Evolutionary conservation across 2,329 filamentous ascomycete species (phyloP).

Genomic region (Cercospora sp.): DNA sequence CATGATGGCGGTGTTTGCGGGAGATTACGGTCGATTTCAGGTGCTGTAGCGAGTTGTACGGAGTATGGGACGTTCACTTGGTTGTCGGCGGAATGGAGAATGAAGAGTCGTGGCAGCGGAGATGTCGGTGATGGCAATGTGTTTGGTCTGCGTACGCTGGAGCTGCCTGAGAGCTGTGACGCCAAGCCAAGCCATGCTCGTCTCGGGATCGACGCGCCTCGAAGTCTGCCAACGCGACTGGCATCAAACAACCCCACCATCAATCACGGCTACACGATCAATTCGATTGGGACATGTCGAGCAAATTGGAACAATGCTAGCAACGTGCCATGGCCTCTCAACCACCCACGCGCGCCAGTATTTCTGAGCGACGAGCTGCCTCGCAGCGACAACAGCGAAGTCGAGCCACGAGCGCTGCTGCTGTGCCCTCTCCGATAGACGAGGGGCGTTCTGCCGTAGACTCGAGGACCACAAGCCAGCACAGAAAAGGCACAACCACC

Average conservation of each 20-base stretch:
- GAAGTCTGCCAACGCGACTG: slow-evolving; percentile 10
- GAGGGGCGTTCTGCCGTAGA: slow-evolving; percentile 20
- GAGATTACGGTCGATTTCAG: background rate
- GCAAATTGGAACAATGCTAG: slow-evolving; percentile 16
- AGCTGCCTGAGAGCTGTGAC: slow-evolving; percentile 11
- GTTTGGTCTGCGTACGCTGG: slow-evolving; percentile 5
- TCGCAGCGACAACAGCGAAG: slow-evolving; percentile 32
- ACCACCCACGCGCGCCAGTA: slow-evolving; percentile 30
- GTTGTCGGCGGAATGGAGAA: background rate
- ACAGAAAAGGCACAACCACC: slow-evolving; percentile 23
- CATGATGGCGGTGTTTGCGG: slow-evolving; percentile 63
- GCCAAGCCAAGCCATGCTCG: slow-evolving; percentile 7
- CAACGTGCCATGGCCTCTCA: slow-evolving; percentile 30
- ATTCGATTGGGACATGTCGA: background rate
- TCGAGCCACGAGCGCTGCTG: slow-evolving; percentile 29
- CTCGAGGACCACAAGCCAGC: slow-evolving; percentile 21
- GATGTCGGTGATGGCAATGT: background rate
- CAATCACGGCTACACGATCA: background rate
- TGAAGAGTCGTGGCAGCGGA: background rate
- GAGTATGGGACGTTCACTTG: background rate
- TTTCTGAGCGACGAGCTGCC: slow-evolving; percentile 33
- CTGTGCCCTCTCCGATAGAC: slow-evolving; percentile 20
- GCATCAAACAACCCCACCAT: slow-evolving; percentile 12
- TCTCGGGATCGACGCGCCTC: slow-evolving; percentile 7
- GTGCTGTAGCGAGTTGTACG: background rate